Percentiles rank a stretch among this genome's conserved stretches.
Conservation (phyloP, 805 yeast genomes). For the Candida piceae region DNA sequence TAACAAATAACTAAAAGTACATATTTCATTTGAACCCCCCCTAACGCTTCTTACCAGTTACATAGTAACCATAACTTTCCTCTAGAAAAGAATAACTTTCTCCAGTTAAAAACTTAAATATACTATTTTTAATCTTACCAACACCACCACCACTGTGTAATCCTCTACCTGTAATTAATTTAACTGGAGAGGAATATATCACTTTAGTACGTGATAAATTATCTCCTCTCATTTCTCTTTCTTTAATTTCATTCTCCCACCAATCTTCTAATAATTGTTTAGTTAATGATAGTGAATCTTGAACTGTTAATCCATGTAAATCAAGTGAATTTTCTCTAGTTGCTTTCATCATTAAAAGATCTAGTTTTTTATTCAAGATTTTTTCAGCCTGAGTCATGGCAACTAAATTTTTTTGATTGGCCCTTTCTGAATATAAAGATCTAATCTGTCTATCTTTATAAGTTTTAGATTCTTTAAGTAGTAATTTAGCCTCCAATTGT, state of each 20-base stretch:
- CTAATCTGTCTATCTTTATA: slow-evolving; percentile 5
- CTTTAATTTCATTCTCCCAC: slow-evolving; percentile 56
- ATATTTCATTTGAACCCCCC: background rate
- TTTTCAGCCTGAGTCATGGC: background rate
- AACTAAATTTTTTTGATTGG: background rate
- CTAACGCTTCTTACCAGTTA: slow-evolving; percentile 35
- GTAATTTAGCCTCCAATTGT: slow-evolving; percentile 1
- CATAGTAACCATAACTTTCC: slow-evolving; percentile 36
- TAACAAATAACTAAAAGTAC: no score
- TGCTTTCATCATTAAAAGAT: background rate
- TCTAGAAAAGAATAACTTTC: slow-evolving; percentile 44
- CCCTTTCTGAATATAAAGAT: slow-evolving; percentile 7
- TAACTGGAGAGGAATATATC: slow-evolving; percentile 37
- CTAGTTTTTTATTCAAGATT: background rate
- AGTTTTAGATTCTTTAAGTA: slow-evolving; percentile 1
- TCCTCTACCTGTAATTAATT: slow-evolving; percentile 65
- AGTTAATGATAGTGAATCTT: slow-evolving; percentile 40
- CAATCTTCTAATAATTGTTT: slow-evolving; percentile 39
- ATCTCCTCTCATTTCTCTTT: slow-evolving; percentile 39
- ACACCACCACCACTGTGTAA: slow-evolving; percentile 58
- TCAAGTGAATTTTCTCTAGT: slow-evolving; percentile 35
- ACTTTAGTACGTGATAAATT: slow-evolving; percentile 32
- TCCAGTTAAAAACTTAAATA: slow-evolving; percentile 34
- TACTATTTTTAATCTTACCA: slow-evolving; percentile 41
- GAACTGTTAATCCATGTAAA: slow-evolving; percentile 49